Evolutionary conservation across 2,329 filamentous ascomycete genomes (phyloP).

Genomic region (Botrytis tulipae): DNA sequence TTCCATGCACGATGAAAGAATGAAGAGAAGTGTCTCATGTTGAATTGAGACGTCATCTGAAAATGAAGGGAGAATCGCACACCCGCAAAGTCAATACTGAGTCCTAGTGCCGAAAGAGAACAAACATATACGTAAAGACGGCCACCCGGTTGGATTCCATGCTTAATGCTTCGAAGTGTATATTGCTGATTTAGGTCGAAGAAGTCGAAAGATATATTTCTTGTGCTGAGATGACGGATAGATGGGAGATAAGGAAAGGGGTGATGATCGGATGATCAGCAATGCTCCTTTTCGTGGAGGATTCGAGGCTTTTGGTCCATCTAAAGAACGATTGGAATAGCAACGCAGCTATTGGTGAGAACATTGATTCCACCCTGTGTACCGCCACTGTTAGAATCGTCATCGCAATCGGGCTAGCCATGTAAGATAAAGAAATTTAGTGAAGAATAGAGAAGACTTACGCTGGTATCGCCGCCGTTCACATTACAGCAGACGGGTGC

Average conservation of each 20-base stretch:
- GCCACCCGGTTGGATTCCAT: neutral
- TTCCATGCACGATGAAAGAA: conserved; percentile 1
- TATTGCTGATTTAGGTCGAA: neutral
- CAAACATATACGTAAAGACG: neutral
- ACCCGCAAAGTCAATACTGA: conserved; percentile 11
- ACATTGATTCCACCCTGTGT: neutral
- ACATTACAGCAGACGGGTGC: neutral
- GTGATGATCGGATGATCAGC: neutral
- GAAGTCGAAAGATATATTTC: neutral
- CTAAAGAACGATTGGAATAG: neutral
- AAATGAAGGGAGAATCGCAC: neutral
- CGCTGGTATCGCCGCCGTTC: neutral
- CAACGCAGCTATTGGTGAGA: conserved; percentile 5
- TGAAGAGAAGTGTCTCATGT: conserved; percentile 1
- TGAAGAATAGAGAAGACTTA: neutral
- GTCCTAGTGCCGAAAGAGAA: conserved; percentile 1
- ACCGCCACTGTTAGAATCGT: neutral
- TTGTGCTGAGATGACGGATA: neutral
- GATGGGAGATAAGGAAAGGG: neutral
- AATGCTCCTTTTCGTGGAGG: neutral
- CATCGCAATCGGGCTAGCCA: conserved; percentile 15
- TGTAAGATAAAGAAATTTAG: conserved; percentile 1
- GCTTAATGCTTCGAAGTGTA: neutral
- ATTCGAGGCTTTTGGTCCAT: neutral
- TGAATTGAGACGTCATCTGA: conserved; percentile 9